Conservation (phyloP, 768 basidiomycete genomes). For the Rhizopogon salebrosus region DNA sequence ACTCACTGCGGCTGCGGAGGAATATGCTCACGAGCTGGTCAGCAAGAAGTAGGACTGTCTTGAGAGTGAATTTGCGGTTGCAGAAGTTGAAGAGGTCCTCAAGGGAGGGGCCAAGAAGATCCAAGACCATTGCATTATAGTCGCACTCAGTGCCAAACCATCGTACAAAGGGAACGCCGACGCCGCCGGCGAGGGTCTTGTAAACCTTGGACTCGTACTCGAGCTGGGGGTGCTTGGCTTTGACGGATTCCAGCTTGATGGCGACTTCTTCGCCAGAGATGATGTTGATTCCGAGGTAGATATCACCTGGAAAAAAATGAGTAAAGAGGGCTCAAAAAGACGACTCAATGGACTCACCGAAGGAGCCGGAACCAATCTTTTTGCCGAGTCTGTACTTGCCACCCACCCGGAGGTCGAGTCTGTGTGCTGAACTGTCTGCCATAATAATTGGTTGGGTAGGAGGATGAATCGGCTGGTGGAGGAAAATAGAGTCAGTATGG, state of each 20-base stretch:
- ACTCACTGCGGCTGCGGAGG: conserved; percentile 3
- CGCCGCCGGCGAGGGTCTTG: conserved; percentile 98
- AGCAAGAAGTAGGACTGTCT: conserved; percentile 93
- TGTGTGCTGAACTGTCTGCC: conserved; percentile 68
- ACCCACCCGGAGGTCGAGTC: conserved; percentile 84
- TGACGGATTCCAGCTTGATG: conserved; percentile 99
- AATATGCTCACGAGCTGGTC: conserved; percentile 79
- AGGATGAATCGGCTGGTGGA: conserved; percentile 7
- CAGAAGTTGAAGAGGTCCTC: conserved; percentile 93
- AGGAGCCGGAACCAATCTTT: conserved; percentile 98
- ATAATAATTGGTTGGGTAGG: conserved; percentile 33
- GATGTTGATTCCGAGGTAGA: conserved; percentile 99
- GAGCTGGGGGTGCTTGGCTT: conserved; percentile 99
- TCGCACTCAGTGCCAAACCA: conserved; percentile 97
- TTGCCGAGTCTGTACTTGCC: conserved; percentile 97
- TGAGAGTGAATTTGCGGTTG: conserved; percentile 96
- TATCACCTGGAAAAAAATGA: conserved; percentile 63
- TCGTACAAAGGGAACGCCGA: conserved; percentile 96
- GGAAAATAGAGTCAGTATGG: conserved; percentile 11
- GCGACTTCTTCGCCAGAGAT: conserved; percentile 99
- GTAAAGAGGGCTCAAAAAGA: conserved; percentile 6
- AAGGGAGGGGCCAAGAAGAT: conserved; percentile 88
- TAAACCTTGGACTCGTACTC: conserved; percentile 96
- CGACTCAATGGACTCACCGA: conserved; percentile 55
- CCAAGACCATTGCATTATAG: conserved; percentile 99